phyloP scores from a whole-genome alignment of 2,329 filamentous ascomycete genomes.

The Fusarium avenaceum region DNA sequence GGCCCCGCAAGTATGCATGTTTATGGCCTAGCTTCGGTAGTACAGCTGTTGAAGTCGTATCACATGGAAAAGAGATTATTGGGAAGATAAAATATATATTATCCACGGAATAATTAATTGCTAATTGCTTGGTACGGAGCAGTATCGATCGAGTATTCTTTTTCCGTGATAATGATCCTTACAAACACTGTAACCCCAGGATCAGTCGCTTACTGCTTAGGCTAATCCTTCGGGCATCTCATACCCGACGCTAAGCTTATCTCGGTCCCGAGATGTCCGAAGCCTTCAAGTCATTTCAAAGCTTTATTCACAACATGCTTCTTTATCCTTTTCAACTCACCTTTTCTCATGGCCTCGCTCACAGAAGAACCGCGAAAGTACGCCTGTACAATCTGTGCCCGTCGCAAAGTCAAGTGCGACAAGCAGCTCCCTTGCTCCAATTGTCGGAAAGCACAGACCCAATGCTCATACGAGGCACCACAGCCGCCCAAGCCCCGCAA shows the following conservation, averaged over 20 bases:
- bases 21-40: background rate
- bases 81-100: no score
- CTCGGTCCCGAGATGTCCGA: constrained; percentile 5
- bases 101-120: background rate
- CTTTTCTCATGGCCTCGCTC: background rate
- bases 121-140: background rate
- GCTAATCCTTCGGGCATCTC: background rate
- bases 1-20: background rate
- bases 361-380: constrained; percentile 16
- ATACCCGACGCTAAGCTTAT: constrained; percentile 5
- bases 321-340: no score
- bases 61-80: no score
- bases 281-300: background rate
- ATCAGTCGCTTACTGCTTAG: background rate
- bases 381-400: constrained; percentile 40
- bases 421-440: constrained; percentile 59
- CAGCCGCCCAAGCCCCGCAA: constrained; percentile 45
- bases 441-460: constrained; percentile 55
- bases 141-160: background rate
- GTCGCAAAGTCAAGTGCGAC: constrained; percentile 55
- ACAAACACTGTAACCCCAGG: background rate
- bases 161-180: background rate
- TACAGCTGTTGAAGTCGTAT: no score
- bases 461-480: constrained; percentile 47
- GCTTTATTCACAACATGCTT: background rate